Evolutionary conservation across 148 eudicot species (phyloP), one percentile per base, ranked within the genome.

Genomic region (Nepenthes mirabilis): DNA sequence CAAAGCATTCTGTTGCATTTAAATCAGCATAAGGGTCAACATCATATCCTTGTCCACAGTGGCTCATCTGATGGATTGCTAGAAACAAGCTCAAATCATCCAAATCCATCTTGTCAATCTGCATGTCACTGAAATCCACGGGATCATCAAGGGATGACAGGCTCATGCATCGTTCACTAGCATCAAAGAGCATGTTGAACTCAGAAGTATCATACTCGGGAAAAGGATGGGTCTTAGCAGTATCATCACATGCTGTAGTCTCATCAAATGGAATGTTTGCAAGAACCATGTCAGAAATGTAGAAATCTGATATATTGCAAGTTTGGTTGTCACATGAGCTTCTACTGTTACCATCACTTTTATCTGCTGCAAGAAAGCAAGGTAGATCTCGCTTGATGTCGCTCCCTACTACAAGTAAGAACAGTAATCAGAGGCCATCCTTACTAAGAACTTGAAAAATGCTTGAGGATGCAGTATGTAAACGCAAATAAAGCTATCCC

Each of bases 281-380:
- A 72, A 90, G 71, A 75, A 79, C 75, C 85, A 86, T 75, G 74
- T 82, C 91, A 54, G 88, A 81, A 66, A 93, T 69, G 66, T 66
- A 82, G 73, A 93, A 81, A 78, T 88, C 96, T 52, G 91, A 79
- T 47, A 74, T 69, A 68, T 74, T 88, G 88, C 93, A 79, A 62
- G 80, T 76, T 75, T 75, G 85, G 69, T 73, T 58, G 70, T 82
- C 86, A 77, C 78, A 70, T 59, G 83, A 80, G 68, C 81, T 82
- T 74, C 76, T 82, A 74, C 81, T 79, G 74, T 77, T 77, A 74
- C 82, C 84, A 63, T 80, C 97, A 80, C 86, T 80, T 53, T 81
- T 82, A 65, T 81, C 88, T 33, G 72, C 79, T 60, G 40, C 53
- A 43, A 51, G 59, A 40, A 57, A 61, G 50, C 36, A 53, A 59